Conservation (phyloP, 2,329 filamentous ascomycete species). For the Paracamarosporium sp. region DNA sequence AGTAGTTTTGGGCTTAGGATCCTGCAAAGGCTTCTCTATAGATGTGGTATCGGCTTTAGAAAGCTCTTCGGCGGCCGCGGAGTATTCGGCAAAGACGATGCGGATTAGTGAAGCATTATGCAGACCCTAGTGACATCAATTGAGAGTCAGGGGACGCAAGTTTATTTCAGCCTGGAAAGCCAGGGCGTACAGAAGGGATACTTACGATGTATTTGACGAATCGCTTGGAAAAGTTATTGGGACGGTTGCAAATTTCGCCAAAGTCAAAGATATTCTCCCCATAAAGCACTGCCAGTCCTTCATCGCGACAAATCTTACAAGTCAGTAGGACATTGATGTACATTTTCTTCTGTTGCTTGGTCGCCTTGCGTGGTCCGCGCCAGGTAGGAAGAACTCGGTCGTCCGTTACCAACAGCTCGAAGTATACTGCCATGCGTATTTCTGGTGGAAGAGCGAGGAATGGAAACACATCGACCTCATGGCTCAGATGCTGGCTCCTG, state of each 20-base stretch:
- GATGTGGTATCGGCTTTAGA: not conserved
- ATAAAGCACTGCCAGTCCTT: slow-evolving; percentile 18
- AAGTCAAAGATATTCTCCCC: slow-evolving; percentile 26
- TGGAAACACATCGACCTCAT: slow-evolving; percentile 10
- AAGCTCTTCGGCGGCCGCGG: slow-evolving; percentile 19
- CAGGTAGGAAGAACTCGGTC: slow-evolving; percentile 15
- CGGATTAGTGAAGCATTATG: slow-evolving; percentile 17
- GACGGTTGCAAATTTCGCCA: slow-evolving; percentile 14
- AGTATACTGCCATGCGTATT: slow-evolving; percentile 17
- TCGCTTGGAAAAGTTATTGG: slow-evolving; percentile 6
- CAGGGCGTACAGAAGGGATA: too few relatives aligned
- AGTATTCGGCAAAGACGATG: slow-evolving; percentile 18
- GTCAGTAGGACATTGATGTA: slow-evolving; percentile 15
- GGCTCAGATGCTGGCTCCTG: not conserved
- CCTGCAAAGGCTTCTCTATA: not conserved
- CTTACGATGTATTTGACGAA: slow-evolving; percentile 3
- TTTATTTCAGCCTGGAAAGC: too few relatives aligned
- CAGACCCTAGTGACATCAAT: not conserved
- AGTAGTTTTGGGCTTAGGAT: not conserved
- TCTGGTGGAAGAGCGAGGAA: slow-evolving; percentile 20
- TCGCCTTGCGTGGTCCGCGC: slow-evolving; percentile 13
- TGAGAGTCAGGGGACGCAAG: not conserved
- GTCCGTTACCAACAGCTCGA: slow-evolving; percentile 20
- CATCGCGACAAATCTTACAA: slow-evolving; percentile 11
- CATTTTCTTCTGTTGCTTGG: slow-evolving; percentile 17